Evolutionary conservation across 441 rosid genomes (phyloP).

Genomic region (Brassica hybrid): DNA sequence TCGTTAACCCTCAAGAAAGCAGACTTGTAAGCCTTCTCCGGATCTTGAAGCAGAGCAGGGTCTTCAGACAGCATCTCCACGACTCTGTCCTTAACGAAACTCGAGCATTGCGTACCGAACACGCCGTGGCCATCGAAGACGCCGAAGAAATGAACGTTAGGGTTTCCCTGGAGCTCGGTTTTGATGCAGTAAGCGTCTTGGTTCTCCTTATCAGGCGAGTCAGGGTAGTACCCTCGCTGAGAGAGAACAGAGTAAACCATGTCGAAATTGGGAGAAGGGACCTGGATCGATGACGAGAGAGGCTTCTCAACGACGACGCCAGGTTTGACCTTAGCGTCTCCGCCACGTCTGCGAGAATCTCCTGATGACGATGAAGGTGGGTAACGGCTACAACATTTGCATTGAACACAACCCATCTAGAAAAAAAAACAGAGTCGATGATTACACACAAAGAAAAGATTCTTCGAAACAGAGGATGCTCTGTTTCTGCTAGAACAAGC

Average conservation of each 20-base stretch:
- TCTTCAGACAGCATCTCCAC: conserved; percentile 74
- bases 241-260: conserved; percentile 79
- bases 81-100: conserved; percentile 75
- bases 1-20: conserved; percentile 66
- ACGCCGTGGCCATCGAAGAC: conserved; percentile 95
- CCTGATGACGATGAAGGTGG: conserved; percentile 58
- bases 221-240: conserved; percentile 89
- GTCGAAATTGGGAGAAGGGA: conserved; percentile 69
- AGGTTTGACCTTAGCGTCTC: conserved; percentile 8
- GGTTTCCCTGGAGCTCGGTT: conserved; percentile 84
- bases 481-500: conserved; percentile 17
- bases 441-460: not conserved
- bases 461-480: not conserved
- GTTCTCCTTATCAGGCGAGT: conserved; percentile 77
- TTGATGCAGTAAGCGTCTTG: conserved; percentile 86
- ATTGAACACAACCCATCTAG: conserved; percentile 86
- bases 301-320: conserved; percentile 49
- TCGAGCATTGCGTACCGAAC: conserved; percentile 78
- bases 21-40: conserved; percentile 68
- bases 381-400: conserved; percentile 74
- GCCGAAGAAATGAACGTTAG: conserved; percentile 91
- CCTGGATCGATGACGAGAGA: conserved; percentile 57
- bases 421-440: not conserved
- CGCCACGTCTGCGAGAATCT: conserved; percentile 48
- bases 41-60: conserved; percentile 67